Percentiles rank a stretch among this genome's conserved stretches.
phyloP scores from a whole-genome alignment of 495 filamentous ascomycete genomes.

The Aspergillus sparsus region DNA sequence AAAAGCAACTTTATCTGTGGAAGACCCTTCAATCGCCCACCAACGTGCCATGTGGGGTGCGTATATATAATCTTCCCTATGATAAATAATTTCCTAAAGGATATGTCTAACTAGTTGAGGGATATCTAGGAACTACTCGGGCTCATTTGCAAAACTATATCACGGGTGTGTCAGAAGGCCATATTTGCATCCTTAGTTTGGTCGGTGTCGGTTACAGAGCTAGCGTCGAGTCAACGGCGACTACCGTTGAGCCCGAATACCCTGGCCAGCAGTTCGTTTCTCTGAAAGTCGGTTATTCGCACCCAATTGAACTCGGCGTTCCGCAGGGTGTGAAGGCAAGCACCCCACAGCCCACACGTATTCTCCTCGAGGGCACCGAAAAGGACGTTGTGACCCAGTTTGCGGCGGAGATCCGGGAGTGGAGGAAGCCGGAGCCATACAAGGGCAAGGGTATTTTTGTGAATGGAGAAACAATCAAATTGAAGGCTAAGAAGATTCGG shows the following conservation, averaged over 20 bases:
- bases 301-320: slow-evolving; percentile 85
- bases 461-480: slow-evolving; percentile 92
- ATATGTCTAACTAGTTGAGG: slow-evolving; percentile 17
- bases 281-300: slow-evolving; percentile 93
- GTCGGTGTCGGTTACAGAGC: slow-evolving; percentile 98
- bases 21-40: slow-evolving; percentile 61
- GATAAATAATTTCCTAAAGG: background rate
- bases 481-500: slow-evolving; percentile 99
- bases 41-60: slow-evolving; percentile 98
- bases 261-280: slow-evolving; percentile 83
- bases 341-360: slow-evolving; percentile 89
- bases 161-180: slow-evolving; percentile 91
- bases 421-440: slow-evolving; percentile 94
- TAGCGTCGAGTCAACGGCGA: slow-evolving; percentile 72
- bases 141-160: slow-evolving; percentile 88
- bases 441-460: slow-evolving; percentile 99
- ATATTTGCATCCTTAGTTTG: slow-evolving; percentile 86
- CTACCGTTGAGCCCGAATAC: slow-evolving; percentile 65
- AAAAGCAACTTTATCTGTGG: slow-evolving; percentile 65
- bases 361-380: slow-evolving; percentile 83
- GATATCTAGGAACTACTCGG: slow-evolving; percentile 74
- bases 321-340: slow-evolving; percentile 83
- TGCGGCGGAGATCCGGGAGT: slow-evolving; percentile 81
- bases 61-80: slow-evolving; percentile 32
- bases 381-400: slow-evolving; percentile 85